A percentile compares a stretch with the other conserved stretches of the same genome.
These are phyloP conservation scores for Torulaspora microellipsoides DNA, from an alignment of 805 yeast species.

Conservation along the genomic window DNA sequence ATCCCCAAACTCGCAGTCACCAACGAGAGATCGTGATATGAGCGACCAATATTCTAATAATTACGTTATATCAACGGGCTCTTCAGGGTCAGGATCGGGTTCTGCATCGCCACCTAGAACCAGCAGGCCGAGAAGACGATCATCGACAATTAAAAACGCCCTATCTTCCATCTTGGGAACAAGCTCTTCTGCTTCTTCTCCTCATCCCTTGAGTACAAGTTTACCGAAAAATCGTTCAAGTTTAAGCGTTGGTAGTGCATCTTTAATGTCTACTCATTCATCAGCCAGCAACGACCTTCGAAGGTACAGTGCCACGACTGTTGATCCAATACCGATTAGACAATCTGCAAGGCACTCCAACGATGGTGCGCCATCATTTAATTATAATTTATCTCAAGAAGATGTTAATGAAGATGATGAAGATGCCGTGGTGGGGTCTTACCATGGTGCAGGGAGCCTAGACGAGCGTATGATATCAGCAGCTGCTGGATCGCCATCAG, in stretches of 20 bases:
- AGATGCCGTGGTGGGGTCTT: neutral
- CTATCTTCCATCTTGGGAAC: conserved; percentile 22
- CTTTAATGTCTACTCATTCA: neutral
- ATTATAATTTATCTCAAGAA: too few species aligned
- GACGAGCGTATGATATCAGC: neutral
- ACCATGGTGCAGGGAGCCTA: neutral
- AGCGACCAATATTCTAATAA: too few species aligned
- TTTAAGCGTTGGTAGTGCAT: conserved; percentile 2
- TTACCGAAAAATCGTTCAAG: conserved; percentile 6
- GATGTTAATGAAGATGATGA: conserved; percentile 4
- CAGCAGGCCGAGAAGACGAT: conserved; percentile 11
- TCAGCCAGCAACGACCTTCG: neutral
- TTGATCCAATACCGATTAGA: neutral
- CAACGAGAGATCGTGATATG: too few species aligned
- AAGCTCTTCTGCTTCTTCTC: conserved; percentile 1
- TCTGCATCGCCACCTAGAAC: conserved; percentile 2
- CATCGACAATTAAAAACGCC: conserved; percentile 27
- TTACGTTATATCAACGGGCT: too few species aligned
- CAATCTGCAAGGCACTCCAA: neutral
- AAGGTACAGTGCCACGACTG: conserved; percentile 5
- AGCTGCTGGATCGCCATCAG: conserved; percentile 5
- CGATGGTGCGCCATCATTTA: neutral
- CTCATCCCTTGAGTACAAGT: conserved; percentile 1
- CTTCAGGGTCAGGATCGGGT: conserved; percentile 1
- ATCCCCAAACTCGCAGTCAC: too few species aligned